Conservation (phyloP, 805 yeast genomes). For the Saccharomycopsis microspora region DNA sequence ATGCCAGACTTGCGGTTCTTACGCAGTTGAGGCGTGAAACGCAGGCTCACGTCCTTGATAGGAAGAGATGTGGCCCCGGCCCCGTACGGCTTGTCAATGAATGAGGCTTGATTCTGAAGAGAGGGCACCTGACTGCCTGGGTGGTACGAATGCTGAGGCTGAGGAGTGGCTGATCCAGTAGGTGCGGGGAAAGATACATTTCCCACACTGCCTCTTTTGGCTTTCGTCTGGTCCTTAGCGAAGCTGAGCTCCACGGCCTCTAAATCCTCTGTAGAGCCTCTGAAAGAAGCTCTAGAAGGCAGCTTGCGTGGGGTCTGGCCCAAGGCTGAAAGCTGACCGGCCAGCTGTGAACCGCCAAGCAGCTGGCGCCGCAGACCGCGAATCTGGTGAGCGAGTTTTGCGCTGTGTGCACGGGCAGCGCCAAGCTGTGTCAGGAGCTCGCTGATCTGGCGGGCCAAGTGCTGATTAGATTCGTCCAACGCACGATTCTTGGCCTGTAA, state of each 20-base stretch:
- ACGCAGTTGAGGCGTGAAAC: slow-evolving; percentile 28
- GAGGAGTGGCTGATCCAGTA: background rate
- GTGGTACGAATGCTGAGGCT: background rate
- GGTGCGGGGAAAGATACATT: background rate
- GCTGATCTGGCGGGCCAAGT: slow-evolving; percentile 16
- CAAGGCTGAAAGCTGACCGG: background rate
- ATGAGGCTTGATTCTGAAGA: slow-evolving; percentile 19
- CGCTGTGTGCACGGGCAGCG: slow-evolving; percentile 7
- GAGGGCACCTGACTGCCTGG: slow-evolving; percentile 5
- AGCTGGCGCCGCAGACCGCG: background rate
- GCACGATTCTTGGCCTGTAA: slow-evolving; percentile 11
- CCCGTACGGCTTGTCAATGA: slow-evolving; percentile 17
- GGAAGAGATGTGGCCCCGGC: slow-evolving; percentile 17
- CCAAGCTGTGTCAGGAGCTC: slow-evolving; percentile 15
- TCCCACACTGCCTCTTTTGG: slow-evolving; percentile 3
- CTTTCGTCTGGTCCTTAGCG: slow-evolving; percentile 15
- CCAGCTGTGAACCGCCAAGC: background rate
- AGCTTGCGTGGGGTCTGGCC: slow-evolving; percentile 9
- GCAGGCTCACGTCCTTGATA: slow-evolving; percentile 20
- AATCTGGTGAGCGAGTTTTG: slow-evolving; percentile 17
- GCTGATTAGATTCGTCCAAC: slow-evolving; percentile 12
- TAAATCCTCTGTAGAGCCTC: background rate
- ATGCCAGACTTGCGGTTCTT: slow-evolving; percentile 31
- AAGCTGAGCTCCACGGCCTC: slow-evolving; percentile 1
- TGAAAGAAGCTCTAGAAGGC: slow-evolving; percentile 7